These are phyloP conservation scores for Tuber aestivum DNA, from an alignment of 495 filamentous ascomycete genomes.

Conservation along the genomic window DNA sequence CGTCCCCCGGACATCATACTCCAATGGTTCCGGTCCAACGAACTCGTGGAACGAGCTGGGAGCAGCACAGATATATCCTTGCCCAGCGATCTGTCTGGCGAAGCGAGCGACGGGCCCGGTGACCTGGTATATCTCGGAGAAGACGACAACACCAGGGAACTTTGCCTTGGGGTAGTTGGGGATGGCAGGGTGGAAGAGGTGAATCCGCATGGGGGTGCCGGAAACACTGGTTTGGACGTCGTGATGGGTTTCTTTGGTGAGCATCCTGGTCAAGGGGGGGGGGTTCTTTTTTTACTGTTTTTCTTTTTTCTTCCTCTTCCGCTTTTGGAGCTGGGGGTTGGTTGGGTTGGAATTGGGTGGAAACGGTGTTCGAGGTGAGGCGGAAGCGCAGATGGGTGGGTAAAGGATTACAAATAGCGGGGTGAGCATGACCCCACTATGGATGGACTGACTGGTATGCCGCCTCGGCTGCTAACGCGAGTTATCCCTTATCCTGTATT, in stretches of 20 bases:
- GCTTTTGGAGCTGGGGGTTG: not conserved
- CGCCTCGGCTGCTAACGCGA: too few relatives aligned
- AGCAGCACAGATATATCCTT: conserved; percentile 89
- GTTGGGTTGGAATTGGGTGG: not conserved
- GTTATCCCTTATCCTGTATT: too few relatives aligned
- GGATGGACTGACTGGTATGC: not conserved
- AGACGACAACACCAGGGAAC: conserved; percentile 86
- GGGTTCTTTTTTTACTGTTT: too few relatives aligned
- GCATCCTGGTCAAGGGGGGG: conserved; percentile 49
- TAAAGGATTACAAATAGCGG: not conserved
- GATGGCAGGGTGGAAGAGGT: conserved; percentile 80
- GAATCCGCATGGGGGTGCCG: conserved; percentile 56
- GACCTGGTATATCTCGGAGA: conserved; percentile 96
- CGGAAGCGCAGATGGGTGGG: not conserved
- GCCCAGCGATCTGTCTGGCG: conserved; percentile 83
- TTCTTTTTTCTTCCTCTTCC: not conserved
- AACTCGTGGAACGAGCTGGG: conserved; percentile 93
- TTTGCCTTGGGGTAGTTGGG: conserved; percentile 75
- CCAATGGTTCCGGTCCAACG: conserved; percentile 72
- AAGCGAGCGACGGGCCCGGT: conserved; percentile 89
- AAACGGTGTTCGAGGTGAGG: not conserved
- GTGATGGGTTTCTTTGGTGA: conserved; percentile 59
- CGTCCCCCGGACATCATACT: conserved; percentile 82
- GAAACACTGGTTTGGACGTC: conserved; percentile 61
- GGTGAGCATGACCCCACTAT: not conserved